Evolutionary conservation across 139 green algal genomes (phyloP).

Genomic region (Chlamydomonas applanata): DNA sequence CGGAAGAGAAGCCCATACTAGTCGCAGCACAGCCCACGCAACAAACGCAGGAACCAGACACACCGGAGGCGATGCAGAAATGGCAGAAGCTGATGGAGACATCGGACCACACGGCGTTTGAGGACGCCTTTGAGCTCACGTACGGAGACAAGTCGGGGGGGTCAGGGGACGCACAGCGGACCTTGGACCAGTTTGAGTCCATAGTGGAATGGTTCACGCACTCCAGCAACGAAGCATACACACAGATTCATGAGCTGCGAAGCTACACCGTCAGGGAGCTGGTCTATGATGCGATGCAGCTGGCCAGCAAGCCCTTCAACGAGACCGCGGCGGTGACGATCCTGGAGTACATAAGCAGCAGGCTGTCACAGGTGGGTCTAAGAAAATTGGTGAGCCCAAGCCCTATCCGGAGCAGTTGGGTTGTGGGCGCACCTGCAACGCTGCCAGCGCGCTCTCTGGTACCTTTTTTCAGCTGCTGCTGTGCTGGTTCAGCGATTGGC

Average conservation of each 20-base stretch:
- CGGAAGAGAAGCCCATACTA: too few relatives aligned
- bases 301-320: slow-evolving; percentile 1
- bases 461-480: too few relatives aligned
- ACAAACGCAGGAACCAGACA: too few relatives aligned
- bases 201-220: not conserved
- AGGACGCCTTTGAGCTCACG: not conserved
- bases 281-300: not conserved
- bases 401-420: too few relatives aligned
- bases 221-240: not conserved
- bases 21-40: too few relatives aligned
- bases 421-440: too few relatives aligned
- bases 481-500: too few relatives aligned
- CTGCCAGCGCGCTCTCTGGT: too few relatives aligned
- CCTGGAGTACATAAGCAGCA: not conserved
- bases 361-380: not conserved
- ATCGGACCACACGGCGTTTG: not conserved
- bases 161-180: not conserved
- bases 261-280: slow-evolving; percentile 10
- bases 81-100: too few relatives aligned
- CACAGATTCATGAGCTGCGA: slow-evolving; percentile 10
- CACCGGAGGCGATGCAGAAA: too few relatives aligned
- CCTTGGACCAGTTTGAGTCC: not conserved
- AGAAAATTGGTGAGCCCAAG: too few relatives aligned
- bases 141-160: not conserved
- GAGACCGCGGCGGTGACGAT: not conserved